phyloP scores from a whole-genome alignment of 805 yeast genomes.

The Candida bentonensis region DNA sequence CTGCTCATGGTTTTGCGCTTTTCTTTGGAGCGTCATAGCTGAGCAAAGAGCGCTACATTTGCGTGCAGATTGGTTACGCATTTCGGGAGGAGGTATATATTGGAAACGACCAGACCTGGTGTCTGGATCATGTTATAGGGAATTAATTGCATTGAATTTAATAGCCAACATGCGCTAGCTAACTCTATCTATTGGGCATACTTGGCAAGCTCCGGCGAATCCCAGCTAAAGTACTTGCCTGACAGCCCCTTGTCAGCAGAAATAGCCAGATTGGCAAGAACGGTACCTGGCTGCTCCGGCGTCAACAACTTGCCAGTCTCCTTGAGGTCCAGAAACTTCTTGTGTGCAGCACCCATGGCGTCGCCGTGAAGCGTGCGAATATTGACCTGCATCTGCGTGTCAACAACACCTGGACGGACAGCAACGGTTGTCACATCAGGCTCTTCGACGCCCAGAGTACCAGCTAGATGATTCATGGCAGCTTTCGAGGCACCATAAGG shows the following conservation, averaged over 20 bases:
- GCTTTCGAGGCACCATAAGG: conserved; percentile 91
- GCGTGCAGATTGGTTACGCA: too few species aligned
- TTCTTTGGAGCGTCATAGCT: too few species aligned
- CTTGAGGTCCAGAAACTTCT: conserved; percentile 54
- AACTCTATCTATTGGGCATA: neutral
- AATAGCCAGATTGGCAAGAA: conserved; percentile 53
- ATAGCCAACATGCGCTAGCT: too few species aligned
- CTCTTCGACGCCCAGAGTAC: conserved; percentile 57
- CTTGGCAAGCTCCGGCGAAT: neutral
- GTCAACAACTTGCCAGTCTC: conserved; percentile 40
- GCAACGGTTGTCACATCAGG: conserved; percentile 44
- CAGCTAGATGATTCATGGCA: conserved; percentile 66
- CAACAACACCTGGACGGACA: conserved; percentile 91
- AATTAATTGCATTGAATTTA: too few species aligned
- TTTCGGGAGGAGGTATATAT: too few species aligned
- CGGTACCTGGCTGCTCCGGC: conserved; percentile 59
- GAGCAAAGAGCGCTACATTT: too few species aligned
- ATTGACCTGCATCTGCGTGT: conserved; percentile 74
- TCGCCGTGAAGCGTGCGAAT: conserved; percentile 46
- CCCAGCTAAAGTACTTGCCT: conserved; percentile 52
- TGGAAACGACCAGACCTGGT: too few species aligned
- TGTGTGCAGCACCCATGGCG: conserved; percentile 48
- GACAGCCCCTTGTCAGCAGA: conserved; percentile 45
- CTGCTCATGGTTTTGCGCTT: too few species aligned
- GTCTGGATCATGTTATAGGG: too few species aligned